Evolutionary conservation across 176 grass and related monocot genomes (phyloP), one percentile per base, ranked within the genome.

Genomic region (Rhynchospora tenuis): DNA sequence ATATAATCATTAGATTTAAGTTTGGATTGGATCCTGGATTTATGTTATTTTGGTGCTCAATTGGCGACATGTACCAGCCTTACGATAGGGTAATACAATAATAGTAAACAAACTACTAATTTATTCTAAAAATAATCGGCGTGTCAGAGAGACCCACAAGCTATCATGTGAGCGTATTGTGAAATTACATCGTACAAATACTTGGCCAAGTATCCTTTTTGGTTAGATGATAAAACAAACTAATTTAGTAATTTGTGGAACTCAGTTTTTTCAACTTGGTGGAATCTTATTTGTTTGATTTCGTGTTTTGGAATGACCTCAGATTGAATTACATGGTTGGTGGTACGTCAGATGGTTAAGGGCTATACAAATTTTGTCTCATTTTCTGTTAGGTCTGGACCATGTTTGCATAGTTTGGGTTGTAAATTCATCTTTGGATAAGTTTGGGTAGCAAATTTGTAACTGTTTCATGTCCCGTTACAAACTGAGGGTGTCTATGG

Each of bases 121-220:
- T 27, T 51, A 73, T 48, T 23, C 42, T 12, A 13, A 12, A 26
- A 73, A 73, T 50, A 20, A 26, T 73, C 44, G 20, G 6, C 70
- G 46, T 50, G 45, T 74, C 55, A 61, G 52, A 80, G 3, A 61
- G 52, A 45, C 77, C 72, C 77, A 80, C 77, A 60, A 80, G 55
- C 31, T 62, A 1, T 80, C 77, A 80, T 55, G 77, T 80, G 77
- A 80, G 14, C 11, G 29, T 80, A 80, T 44, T 33, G 3, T 9
- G 46, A 26, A 74, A 51, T 52, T 50, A 27, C n/a, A 74, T 60
- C 7, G 24, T 7, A 80, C 28, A 61, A 80, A 62, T 42, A 61
- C 77, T 19, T 44, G 67, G 14, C 2, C 42, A 28, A 17, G 67
- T 64, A 64, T 64, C 16, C 27, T 72, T 10, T 72, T 43, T 45